A percentile compares a stretch with the other conserved stretches of the same genome.
These are phyloP conservation scores for Luffa aegyptiaca DNA, from an alignment of 306 rosid genomes.

Conservation along the genomic window DNA sequence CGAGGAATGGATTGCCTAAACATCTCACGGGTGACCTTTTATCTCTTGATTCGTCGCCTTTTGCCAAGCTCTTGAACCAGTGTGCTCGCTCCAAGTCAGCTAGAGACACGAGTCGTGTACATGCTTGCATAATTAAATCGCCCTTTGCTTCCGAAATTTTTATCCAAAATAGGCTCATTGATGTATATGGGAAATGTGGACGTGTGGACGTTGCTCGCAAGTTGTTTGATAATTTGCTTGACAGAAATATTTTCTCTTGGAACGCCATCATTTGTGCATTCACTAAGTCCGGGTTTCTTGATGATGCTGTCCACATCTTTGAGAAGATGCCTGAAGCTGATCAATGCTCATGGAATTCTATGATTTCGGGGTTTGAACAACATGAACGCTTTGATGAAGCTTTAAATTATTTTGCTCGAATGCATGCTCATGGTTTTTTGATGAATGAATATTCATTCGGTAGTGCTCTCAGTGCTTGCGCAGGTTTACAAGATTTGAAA, in stretches of 20 bases:
- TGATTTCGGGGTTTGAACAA: slow-evolving; percentile 12
- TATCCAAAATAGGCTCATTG: slow-evolving; percentile 14
- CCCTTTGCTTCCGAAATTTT: not conserved
- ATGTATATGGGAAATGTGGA: slow-evolving; percentile 16
- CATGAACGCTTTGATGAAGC: slow-evolving; percentile 6
- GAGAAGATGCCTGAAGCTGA: slow-evolving; percentile 8
- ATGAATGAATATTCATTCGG: slow-evolving; percentile 12
- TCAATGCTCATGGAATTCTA: slow-evolving; percentile 14
- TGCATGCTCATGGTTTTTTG: not conserved
- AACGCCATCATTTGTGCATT: slow-evolving; percentile 12
- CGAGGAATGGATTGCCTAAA: not conserved
- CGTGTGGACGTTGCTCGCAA: slow-evolving; percentile 11
- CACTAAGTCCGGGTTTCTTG: slow-evolving; percentile 3
- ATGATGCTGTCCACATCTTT: slow-evolving; percentile 3
- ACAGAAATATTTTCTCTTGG: slow-evolving; percentile 13
- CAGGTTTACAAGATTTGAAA: slow-evolving; percentile 12
- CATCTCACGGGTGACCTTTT: not conserved
- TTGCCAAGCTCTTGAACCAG: slow-evolving; percentile 7
- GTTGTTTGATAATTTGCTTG: slow-evolving; percentile 10
- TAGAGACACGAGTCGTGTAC: not conserved
- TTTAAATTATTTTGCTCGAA: slow-evolving; percentile 4
- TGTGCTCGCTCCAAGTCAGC: slow-evolving; percentile 1
- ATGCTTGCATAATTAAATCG: slow-evolving; percentile 4
- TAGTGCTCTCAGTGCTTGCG: slow-evolving; percentile 16
- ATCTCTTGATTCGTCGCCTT: not conserved